Conservation (phyloP, 768 basidiomycete genomes). For the Rhizopogon rudus region DNA sequence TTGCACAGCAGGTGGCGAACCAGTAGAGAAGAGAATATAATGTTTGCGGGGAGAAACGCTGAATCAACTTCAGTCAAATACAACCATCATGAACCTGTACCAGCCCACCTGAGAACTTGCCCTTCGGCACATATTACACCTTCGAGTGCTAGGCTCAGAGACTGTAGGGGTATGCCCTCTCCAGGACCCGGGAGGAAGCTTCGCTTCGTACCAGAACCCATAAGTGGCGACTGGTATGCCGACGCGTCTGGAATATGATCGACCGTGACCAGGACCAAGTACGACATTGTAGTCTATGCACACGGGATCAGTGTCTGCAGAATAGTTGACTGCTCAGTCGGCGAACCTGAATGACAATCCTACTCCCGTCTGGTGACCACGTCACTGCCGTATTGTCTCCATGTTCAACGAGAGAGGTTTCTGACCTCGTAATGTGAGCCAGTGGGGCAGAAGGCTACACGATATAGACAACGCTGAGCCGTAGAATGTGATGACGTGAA, state of each 20-base stretch:
- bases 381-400: slow-evolving; percentile 71
- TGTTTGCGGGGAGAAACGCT: slow-evolving; percentile 75
- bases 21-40: slow-evolving; percentile 70
- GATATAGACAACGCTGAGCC: slow-evolving; percentile 1
- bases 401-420: slow-evolving; percentile 73
- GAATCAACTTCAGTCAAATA: slow-evolving; percentile 3
- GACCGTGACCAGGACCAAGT: slow-evolving; percentile 70
- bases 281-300: slow-evolving; percentile 71
- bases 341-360: slow-evolving; percentile 76
- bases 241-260: slow-evolving; percentile 49
- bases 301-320: slow-evolving; percentile 2
- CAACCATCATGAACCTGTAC: background rate
- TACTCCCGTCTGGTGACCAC: slow-evolving; percentile 81
- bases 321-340: background rate
- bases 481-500: background rate
- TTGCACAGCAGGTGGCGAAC: slow-evolving; percentile 70
- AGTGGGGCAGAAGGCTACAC: slow-evolving; percentile 64
- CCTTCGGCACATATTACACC: slow-evolving; percentile 81
- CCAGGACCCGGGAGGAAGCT: slow-evolving; percentile 77
- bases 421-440: slow-evolving; percentile 71
- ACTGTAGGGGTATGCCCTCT: slow-evolving; percentile 67
- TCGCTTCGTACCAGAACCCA: slow-evolving; percentile 45
- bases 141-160: slow-evolving; percentile 68
- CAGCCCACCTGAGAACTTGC: slow-evolving; percentile 56
- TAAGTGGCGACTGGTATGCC: slow-evolving; percentile 51